Percentiles rank a stretch among this genome's conserved stretches.
Evolutionary conservation across 148 eudicot species (phyloP).

Genomic region (Beta vulgaris): DNA sequence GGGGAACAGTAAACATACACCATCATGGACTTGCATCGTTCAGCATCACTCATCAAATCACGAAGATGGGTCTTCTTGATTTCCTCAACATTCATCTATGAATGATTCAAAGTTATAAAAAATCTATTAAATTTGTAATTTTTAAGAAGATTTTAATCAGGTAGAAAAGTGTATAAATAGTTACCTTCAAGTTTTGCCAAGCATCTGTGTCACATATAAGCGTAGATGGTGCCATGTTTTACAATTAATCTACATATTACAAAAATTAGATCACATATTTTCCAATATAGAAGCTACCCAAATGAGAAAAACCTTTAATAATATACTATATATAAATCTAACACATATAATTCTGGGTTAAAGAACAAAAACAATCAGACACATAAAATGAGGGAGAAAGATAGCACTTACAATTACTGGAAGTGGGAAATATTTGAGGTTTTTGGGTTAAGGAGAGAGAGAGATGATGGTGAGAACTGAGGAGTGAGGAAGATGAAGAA

Average conservation of each 20-base stretch:
- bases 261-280: background rate
- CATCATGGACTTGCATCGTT: constrained; percentile 89
- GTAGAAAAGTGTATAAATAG: background rate
- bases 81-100: constrained; percentile 78
- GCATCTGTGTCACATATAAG: constrained; percentile 65
- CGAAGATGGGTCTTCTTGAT: constrained; percentile 87
- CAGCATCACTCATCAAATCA: constrained; percentile 66
- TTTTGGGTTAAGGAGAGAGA: background rate
- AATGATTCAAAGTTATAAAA: background rate
- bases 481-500: background rate
- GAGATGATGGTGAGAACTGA: background rate
- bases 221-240: constrained; percentile 60
- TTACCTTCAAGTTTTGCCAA: constrained; percentile 81
- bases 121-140: background rate
- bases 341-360: background rate
- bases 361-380: background rate
- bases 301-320: background rate
- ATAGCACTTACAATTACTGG: background rate
- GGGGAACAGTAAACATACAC: constrained; percentile 55
- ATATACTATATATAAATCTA: background rate
- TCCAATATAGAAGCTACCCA: background rate
- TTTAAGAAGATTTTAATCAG: background rate
- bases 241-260: background rate
- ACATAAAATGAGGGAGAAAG: background rate
- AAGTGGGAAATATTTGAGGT: background rate